These are phyloP conservation scores for Babesia gibsoni DNA, from an alignment of 169 alveolate genomes.

Conservation along the genomic window DNA sequence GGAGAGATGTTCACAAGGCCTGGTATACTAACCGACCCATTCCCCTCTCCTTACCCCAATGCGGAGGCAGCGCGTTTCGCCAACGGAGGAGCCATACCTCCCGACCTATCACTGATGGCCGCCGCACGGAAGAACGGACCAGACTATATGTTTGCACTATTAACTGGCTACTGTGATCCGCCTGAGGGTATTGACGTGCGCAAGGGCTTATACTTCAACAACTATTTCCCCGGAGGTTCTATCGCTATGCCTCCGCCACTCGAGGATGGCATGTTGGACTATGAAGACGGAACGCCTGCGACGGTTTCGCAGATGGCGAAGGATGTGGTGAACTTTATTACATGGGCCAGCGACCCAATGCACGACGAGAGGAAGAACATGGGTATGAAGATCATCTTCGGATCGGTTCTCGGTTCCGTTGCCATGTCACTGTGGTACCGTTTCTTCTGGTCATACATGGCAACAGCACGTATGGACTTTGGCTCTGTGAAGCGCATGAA, in stretches of 20 bases:
- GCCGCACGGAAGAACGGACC: slow-evolving; percentile 90
- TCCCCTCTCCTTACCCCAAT: slow-evolving; percentile 85
- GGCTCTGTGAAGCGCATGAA: slow-evolving; percentile 75
- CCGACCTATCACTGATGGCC: slow-evolving; percentile 91
- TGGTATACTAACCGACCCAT: slow-evolving; percentile 81
- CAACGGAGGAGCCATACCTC: slow-evolving; percentile 95
- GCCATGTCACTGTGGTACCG: slow-evolving; percentile 83
- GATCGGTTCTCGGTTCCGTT: slow-evolving; percentile 76
- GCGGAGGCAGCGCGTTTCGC: slow-evolving; percentile 92
- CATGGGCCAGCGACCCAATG: slow-evolving; percentile 87
- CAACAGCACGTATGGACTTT: slow-evolving; percentile 83
- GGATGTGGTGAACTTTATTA: slow-evolving; percentile 80
- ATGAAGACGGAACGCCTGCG: slow-evolving; percentile 96
- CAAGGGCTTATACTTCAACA: slow-evolving; percentile 91
- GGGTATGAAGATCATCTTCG: slow-evolving; percentile 74
- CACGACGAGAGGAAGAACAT: slow-evolving; percentile 83
- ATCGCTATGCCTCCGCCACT: slow-evolving; percentile 97
- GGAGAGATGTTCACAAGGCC: slow-evolving; percentile 87
- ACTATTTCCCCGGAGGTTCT: slow-evolving; percentile 94
- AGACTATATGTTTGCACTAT: slow-evolving; percentile 89
- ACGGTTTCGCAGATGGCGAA: slow-evolving; percentile 95
- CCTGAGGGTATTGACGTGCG: slow-evolving; percentile 95
- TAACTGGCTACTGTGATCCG: slow-evolving; percentile 93
- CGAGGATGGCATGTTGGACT: slow-evolving; percentile 95
- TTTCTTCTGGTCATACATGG: slow-evolving; percentile 80